Evolutionary conservation across 768 basidiomycete species (phyloP), one percentile per base, ranked within the genome.

Genomic region (Tricholoma sp.): DNA sequence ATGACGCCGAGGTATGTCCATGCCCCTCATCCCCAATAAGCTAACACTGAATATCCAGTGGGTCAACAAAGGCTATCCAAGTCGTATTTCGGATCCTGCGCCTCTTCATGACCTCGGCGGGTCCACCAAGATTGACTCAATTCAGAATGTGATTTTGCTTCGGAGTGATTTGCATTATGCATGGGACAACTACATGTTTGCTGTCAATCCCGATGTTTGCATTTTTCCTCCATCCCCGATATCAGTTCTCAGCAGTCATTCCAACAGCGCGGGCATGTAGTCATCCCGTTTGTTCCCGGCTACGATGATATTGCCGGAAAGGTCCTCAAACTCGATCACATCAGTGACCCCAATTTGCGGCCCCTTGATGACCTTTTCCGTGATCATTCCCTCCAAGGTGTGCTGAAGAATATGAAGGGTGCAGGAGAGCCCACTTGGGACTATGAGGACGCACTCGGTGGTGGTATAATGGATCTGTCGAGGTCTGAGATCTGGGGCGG

Each of bases 391-490:
- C 56, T 59, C n/a, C 68, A 72, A 52, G 66, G 70, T 31, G 33
- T 72, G 3, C 58, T 70, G 12, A 71, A 70, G 53, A 61, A 74
- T 64, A 64, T 73, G 61, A 71, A 65, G 49, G 72, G 70, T 13
- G 53, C 62, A 57, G 68, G 67, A 10, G 68, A 72, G 49, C 53
- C 59, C n/a, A 60, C 42, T 17, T 70, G 68, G 33, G 29, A 36
- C 34, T 24, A 44, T 20, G 42, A 44, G 42, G 20, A 44, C 9
- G 42, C 42, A 44, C 42, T 44, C 42, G 18, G 42, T 29, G 44
- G 44, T 47, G 44, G 12, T 47, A 47, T 47, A 10, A 13, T 47
- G 44, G 44, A 47, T 47, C 44, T 47, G 44, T 47, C 24, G 44
- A 47, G 28, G 18, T 44, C 42, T 17, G 42, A 44, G 42, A 44